Conservation (phyloP, 2,329 filamentous ascomycete species). For the Chaetothyriales sp. region DNA sequence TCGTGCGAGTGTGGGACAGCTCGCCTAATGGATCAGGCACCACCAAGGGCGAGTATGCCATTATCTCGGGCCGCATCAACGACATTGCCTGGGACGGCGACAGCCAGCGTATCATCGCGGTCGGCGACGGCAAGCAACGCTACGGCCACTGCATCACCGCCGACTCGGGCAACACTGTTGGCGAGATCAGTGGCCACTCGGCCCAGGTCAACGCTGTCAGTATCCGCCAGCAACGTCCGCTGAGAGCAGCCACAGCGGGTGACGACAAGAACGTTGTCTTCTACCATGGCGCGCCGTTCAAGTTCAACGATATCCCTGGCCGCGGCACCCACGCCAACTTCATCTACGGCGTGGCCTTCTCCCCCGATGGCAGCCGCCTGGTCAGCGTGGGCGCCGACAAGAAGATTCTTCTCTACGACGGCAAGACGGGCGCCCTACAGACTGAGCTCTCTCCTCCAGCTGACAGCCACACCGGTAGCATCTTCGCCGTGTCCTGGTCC, state of each 20-base stretch:
- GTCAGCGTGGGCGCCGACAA: conserved; percentile 88
- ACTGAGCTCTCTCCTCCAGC: conserved; percentile 54
- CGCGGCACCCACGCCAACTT: conserved; percentile 72
- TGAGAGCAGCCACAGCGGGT: conserved; percentile 77
- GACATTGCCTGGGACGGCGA: conserved; percentile 97
- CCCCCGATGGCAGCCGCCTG: conserved; percentile 66
- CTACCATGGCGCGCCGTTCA: conserved; percentile 87
- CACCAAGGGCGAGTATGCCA: conserved; percentile 86
- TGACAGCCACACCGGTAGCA: conserved; percentile 77
- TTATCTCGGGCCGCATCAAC: conserved; percentile 87
- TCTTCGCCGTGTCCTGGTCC: conserved; percentile 83
- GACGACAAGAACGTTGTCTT: conserved; percentile 86
- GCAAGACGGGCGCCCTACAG: conserved; percentile 78
- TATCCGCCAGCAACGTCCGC: conserved; percentile 75
- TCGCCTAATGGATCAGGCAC: conserved; percentile 56
- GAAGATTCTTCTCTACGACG: conserved; percentile 87
- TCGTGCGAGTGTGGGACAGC: conserved; percentile 81
- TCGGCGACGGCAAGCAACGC: conserved; percentile 84
- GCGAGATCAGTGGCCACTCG: conserved; percentile 83
- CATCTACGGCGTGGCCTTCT: conserved; percentile 75
- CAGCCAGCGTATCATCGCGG: conserved; percentile 87
- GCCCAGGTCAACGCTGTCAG: conserved; percentile 82
- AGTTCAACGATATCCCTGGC: conserved; percentile 62
- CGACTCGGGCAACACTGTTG: conserved; percentile 90
- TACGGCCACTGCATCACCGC: conserved; percentile 90